Evolutionary conservation across 2,329 filamentous ascomycete species (phyloP).

Genomic region (Westerdykella ornata): DNA sequence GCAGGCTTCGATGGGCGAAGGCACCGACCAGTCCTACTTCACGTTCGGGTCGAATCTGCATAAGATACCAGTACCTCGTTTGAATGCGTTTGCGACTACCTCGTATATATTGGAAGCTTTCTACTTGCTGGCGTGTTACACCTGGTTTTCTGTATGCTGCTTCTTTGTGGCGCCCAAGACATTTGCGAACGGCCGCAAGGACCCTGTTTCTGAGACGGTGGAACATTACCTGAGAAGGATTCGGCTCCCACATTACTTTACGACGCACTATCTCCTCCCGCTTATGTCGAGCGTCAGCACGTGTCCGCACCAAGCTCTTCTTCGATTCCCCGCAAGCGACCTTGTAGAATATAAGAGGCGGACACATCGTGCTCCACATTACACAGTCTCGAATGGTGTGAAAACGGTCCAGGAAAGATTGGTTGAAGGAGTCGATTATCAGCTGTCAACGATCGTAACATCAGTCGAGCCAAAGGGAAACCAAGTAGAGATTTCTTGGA

Average conservation of each 20-base stretch:
- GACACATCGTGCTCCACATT: slow-evolving; percentile 47
- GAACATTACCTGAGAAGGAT: slow-evolving; percentile 48
- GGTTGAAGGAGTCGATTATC: slow-evolving; percentile 38
- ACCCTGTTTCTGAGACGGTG: slow-evolving; percentile 39
- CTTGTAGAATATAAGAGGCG: slow-evolving; percentile 47
- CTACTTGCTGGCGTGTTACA: slow-evolving; percentile 45
- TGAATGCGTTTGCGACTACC: slow-evolving; percentile 31
- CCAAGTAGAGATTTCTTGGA: slow-evolving; percentile 36
- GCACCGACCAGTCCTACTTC: slow-evolving; percentile 39
- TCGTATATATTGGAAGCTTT: slow-evolving; percentile 41
- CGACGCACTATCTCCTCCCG: slow-evolving; percentile 48
- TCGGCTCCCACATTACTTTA: slow-evolving; percentile 44
- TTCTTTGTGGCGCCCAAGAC: slow-evolving; percentile 41
- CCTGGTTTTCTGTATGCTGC: slow-evolving; percentile 51
- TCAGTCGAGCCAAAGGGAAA: slow-evolving; percentile 27
- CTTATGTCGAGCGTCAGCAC: slow-evolving; percentile 51
- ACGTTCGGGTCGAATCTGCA: slow-evolving; percentile 52
- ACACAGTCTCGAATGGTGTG: slow-evolving; percentile 47
- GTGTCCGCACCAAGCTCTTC: slow-evolving; percentile 47
- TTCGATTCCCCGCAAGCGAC: slow-evolving; percentile 50
- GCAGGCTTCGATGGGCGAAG: slow-evolving; percentile 4
- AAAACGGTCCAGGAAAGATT: slow-evolving; percentile 46
- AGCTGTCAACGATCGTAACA: slow-evolving; percentile 38
- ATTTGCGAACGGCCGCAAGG: slow-evolving; percentile 3
- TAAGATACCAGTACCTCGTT: slow-evolving; percentile 42